Evolutionary conservation across 228 moss, liverwort and hornwort species (phyloP).

Genomic region (Sphagnum magellanicum): DNA sequence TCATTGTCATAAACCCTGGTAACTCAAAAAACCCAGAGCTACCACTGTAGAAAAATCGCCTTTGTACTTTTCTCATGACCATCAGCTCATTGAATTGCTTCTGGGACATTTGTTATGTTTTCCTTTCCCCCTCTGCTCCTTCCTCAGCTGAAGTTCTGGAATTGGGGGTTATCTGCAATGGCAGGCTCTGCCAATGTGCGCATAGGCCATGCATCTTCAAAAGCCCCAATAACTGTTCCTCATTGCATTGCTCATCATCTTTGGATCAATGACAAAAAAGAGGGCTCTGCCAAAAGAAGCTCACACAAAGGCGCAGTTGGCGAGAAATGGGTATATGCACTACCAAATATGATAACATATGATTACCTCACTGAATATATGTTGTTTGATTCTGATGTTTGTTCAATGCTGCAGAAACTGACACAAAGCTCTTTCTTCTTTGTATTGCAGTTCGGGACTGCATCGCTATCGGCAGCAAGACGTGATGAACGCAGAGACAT

Average conservation of each 20-base stretch:
- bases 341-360: background rate
- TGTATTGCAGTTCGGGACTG: slow-evolving; percentile 41
- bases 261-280: slow-evolving; percentile 23
- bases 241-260: slow-evolving; percentile 62
- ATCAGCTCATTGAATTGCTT: too few species aligned
- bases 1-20: slow-evolving; percentile 71
- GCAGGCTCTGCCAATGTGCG: slow-evolving; percentile 63
- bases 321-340: slow-evolving; percentile 31
- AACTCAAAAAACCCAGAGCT: background rate
- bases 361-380: too few species aligned
- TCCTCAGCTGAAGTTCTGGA: too few species aligned
- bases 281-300: slow-evolving; percentile 27
- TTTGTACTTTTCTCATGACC: background rate
- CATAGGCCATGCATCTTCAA: slow-evolving; percentile 59
- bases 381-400: too few species aligned
- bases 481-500: slow-evolving; percentile 72
- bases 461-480: slow-evolving; percentile 40
- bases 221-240: slow-evolving; percentile 44
- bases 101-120: too few species aligned
- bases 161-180: too few species aligned
- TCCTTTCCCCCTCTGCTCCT: too few species aligned
- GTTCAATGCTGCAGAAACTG: background rate
- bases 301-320: slow-evolving; percentile 48
- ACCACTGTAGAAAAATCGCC: background rate
- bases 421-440: background rate